These are phyloP conservation scores for Amyloporia xantha DNA, from an alignment of 768 basidiomycete genomes.

Conservation along the genomic window DNA sequence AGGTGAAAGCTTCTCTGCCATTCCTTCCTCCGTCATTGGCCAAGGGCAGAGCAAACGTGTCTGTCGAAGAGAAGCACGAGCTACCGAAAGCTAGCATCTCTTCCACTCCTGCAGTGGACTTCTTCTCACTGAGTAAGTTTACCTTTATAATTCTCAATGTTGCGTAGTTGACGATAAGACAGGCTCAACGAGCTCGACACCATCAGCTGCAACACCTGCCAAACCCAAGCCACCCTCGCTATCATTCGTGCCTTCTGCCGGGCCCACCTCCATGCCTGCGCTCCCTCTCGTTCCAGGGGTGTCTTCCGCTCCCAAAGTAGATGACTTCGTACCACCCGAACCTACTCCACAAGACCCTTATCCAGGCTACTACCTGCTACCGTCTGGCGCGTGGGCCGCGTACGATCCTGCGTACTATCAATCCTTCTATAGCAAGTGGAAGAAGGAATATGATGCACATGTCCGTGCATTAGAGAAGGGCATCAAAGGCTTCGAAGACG, in stretches of 20 bases:
- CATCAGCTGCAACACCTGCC: slow-evolving; percentile 10
- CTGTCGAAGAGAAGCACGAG: slow-evolving; percentile 23
- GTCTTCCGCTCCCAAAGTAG: slow-evolving; percentile 64
- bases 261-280: slow-evolving; percentile 13
- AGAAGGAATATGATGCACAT: slow-evolving; percentile 61
- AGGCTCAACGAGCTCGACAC: slow-evolving; percentile 23
- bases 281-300: slow-evolving; percentile 25
- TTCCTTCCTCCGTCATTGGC: slow-evolving; percentile 55
- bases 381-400: slow-evolving; percentile 73
- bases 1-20: slow-evolving; percentile 29
- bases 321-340: slow-evolving; percentile 64
- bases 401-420: slow-evolving; percentile 67
- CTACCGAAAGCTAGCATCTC: slow-evolving; percentile 10
- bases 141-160: background rate
- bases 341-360: slow-evolving; percentile 72
- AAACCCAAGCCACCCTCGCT: background rate
- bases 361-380: slow-evolving; percentile 82
- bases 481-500: slow-evolving; percentile 63
- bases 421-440: slow-evolving; percentile 66
- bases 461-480: slow-evolving; percentile 71
- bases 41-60: slow-evolving; percentile 50
- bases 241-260: slow-evolving; percentile 10
- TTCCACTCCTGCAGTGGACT: slow-evolving; percentile 42
- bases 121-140: slow-evolving; percentile 60
- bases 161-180: background rate